Percentiles rank a stretch among this genome's conserved stretches.
Conservation (phyloP, 2,329 filamentous ascomycete species). For the Penicillium nordicum region DNA sequence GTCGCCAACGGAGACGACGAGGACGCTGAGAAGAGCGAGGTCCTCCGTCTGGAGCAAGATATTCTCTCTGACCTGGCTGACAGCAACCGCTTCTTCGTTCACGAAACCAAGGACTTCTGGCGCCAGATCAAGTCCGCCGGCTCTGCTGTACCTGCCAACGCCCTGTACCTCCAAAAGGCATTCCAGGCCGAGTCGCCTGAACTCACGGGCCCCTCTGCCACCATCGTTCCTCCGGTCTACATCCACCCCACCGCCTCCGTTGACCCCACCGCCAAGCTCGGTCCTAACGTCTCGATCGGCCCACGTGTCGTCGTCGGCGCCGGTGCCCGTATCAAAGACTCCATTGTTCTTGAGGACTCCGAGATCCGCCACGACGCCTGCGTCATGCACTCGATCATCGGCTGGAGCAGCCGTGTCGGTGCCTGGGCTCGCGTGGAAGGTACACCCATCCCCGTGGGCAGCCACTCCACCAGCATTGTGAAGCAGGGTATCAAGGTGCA, state of each 20-base stretch:
- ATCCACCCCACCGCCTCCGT: slow-evolving; percentile 89
- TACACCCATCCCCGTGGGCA: slow-evolving; percentile 79
- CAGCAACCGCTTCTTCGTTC: slow-evolving; percentile 95
- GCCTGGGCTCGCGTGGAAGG: slow-evolving; percentile 99
- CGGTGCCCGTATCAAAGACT: slow-evolving; percentile 89
- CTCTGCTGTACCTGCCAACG: slow-evolving; percentile 93
- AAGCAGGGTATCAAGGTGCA: slow-evolving; percentile 99
- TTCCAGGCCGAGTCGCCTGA: slow-evolving; percentile 78
- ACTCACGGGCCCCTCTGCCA: slow-evolving; percentile 76
- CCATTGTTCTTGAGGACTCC: slow-evolving; percentile 88
- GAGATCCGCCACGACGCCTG: slow-evolving; percentile 98
- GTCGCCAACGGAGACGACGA: slow-evolving; percentile 63
- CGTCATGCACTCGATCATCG: slow-evolving; percentile 91
- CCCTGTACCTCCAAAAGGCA: slow-evolving; percentile 92
- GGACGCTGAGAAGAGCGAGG: slow-evolving; percentile 72
- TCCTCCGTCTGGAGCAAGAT: slow-evolving; percentile 94
- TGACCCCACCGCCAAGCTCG: slow-evolving; percentile 92
- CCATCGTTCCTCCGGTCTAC: slow-evolving; percentile 88
- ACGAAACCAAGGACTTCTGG: slow-evolving; percentile 99
- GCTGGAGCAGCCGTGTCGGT: slow-evolving; percentile 92
- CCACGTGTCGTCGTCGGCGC: slow-evolving; percentile 81
- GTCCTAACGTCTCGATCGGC: slow-evolving; percentile 93
- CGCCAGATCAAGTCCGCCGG: slow-evolving; percentile 99
- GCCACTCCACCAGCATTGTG: slow-evolving; percentile 89
- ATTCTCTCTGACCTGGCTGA: slow-evolving; percentile 93